Conservation (phyloP, 139 green algal species). For the Coccomyxa sp. region DNA sequence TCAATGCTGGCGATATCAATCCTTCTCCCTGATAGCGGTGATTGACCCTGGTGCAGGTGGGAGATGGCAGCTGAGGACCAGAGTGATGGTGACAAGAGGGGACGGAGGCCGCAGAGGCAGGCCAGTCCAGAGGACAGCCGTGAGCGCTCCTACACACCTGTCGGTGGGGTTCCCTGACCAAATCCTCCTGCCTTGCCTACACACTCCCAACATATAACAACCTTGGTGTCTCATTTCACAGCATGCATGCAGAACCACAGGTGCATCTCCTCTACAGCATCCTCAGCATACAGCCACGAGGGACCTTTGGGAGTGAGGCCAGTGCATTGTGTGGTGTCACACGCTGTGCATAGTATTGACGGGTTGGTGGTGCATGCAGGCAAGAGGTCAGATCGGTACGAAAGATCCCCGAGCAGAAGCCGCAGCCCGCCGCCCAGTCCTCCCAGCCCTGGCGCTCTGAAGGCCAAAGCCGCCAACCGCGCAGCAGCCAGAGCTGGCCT, state of each 20-base stretch:
- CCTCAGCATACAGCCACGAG: neutral
- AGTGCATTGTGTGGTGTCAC: neutral
- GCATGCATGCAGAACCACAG: neutral
- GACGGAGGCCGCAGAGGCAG: neutral
- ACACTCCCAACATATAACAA: too few relatives aligned
- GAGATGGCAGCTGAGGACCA: neutral
- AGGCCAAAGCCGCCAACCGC: neutral
- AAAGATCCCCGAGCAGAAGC: neutral
- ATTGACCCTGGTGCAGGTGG: neutral
- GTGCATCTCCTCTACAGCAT: neutral
- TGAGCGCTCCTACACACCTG: neutral
- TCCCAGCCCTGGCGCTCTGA: neutral
- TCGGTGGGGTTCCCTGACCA: neutral
- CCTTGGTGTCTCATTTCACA: too few relatives aligned
- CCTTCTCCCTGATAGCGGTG: too few relatives aligned
- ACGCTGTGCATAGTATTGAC: neutral
- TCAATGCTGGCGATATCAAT: too few relatives aligned
- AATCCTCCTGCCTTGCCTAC: neutral
- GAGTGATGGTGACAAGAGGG: neutral
- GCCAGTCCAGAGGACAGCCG: neutral
- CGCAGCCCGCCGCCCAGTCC: neutral
- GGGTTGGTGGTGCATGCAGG: neutral
- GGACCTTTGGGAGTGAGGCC: neutral
- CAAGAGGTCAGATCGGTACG: neutral
- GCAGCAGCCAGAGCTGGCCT: neutral